Conservation (phyloP, 192 early-diverging fungal species). For the Coemansia aciculifera region DNA sequence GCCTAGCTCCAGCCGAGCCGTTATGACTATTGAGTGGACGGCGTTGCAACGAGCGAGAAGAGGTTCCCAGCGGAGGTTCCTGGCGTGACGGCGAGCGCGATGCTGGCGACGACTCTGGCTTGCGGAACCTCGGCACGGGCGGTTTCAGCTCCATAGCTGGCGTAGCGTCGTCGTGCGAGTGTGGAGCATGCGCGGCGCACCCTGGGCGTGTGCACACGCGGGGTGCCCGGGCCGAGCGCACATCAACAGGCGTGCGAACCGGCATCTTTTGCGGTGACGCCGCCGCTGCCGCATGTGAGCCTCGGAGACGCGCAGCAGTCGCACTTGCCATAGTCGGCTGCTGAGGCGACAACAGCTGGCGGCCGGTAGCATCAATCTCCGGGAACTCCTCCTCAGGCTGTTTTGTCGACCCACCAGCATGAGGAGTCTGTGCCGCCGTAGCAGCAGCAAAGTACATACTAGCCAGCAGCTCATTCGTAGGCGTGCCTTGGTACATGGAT, state of each 20-base stretch:
- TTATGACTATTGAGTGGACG: neutral
- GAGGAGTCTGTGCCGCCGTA: neutral
- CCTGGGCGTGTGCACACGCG: conserved; percentile 52
- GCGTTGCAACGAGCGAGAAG: neutral
- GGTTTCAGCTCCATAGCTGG: conserved; percentile 54
- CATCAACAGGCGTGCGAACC: conserved; percentile 38
- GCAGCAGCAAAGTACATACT: conserved; percentile 26
- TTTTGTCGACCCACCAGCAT: neutral
- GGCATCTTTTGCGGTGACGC: neutral
- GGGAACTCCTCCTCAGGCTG: conserved; percentile 30
- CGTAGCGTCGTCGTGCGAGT: conserved; percentile 45
- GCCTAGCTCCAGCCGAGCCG: neutral
- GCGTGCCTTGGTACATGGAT: conserved; percentile 30
- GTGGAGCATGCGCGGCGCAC: conserved; percentile 54
- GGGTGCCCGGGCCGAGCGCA: conserved; percentile 34
- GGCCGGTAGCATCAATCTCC: neutral
- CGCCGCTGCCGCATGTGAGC: neutral
- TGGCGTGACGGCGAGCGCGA: conserved; percentile 1
- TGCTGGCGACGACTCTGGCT: conserved; percentile 2
- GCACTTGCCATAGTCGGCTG: neutral
- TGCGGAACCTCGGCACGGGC: conserved; percentile 46
- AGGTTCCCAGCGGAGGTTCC: neutral
- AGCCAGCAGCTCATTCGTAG: conserved; percentile 39
- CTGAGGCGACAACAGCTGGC: neutral
- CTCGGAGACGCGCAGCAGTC: neutral